Conservation (phyloP, 2,329 filamentous ascomycete genomes). For the Pseudogymnoascus sp. region DNA sequence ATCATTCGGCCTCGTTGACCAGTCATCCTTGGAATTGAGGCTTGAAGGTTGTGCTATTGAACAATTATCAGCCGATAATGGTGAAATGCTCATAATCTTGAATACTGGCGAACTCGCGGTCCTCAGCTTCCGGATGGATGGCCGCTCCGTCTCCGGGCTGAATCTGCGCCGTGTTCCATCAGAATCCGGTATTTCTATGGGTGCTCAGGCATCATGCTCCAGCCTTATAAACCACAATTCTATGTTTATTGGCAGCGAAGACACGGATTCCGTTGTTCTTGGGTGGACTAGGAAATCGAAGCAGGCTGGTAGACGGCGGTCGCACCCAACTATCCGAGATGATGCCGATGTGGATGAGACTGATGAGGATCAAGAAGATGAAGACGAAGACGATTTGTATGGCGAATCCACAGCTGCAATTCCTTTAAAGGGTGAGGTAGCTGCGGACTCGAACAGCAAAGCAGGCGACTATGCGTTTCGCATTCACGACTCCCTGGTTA, state of each 20-base stretch:
- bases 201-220: slow-evolving; percentile 58
- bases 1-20: slow-evolving; percentile 76
- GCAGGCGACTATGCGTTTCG: slow-evolving; percentile 63
- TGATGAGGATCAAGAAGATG: slow-evolving; percentile 48
- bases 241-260: slow-evolving; percentile 80
- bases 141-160: slow-evolving; percentile 81
- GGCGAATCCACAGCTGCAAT: slow-evolving; percentile 41
- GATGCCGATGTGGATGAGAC: slow-evolving; percentile 40
- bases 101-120: slow-evolving; percentile 67
- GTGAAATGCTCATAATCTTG: slow-evolving; percentile 78
- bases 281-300: slow-evolving; percentile 65
- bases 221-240: slow-evolving; percentile 58
- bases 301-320: slow-evolving; percentile 54
- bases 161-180: slow-evolving; percentile 60
- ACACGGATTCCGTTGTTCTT: slow-evolving; percentile 70
- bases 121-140: slow-evolving; percentile 78
- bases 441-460: slow-evolving; percentile 33
- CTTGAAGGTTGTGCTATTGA: slow-evolving; percentile 77
- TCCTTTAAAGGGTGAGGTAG: slow-evolving; percentile 31
- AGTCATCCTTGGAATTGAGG: slow-evolving; percentile 69
- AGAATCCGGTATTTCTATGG: slow-evolving; percentile 54
- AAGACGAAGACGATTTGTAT: slow-evolving; percentile 51
- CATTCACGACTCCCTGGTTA: slow-evolving; percentile 67
- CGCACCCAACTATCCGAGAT: slow-evolving; percentile 45
- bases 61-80: slow-evolving; percentile 64